Base-by-base conservation (phyloP, 129 eudicot genomes). In the Deinandra increscens region DNA sequence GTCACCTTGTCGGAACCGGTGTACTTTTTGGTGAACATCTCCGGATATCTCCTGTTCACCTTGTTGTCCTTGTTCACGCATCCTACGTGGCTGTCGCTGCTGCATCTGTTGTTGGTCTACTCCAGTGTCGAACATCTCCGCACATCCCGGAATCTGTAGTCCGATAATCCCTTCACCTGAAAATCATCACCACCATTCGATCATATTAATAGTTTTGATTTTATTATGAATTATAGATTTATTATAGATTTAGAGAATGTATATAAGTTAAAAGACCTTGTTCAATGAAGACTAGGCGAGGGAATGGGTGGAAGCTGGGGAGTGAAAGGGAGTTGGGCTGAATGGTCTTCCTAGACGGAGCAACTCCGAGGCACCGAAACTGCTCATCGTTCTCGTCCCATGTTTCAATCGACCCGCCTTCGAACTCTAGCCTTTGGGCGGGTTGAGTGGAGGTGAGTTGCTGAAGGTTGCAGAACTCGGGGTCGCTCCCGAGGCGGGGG, bases 1-100 rank as follows among this genome's bases (percentile, higher is more conserved):
- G 66, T 90, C 91, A 6, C 97, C 95, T 55, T 39, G 70, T 44
- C 80, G 77, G 64, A 91, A 65, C 22, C 95, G 75, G 75, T 80
- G 97, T 6, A 85, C 86, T 60, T 78, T 87, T 71, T 91, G 97
- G 84, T 87, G 88, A 42, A 68, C 79, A 38, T 87, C 97, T 6
- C 14, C 5, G 31, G 67, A 7, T 22, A 10, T 20, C 0, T 34
- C 22, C 11, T n/a, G n/a, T 7, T n/a, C 48, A n/a, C 41, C n/a
- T 45, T 58, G 29, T 29, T 9, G 45, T 48, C 64, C 71, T 36
- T 23, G 75, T 49, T 60, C 55, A 7, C 74, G 50, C 73, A 70
- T 55, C 17, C 62, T 50, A 9, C 80, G 75, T 37, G 78, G 53
- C 1, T 22, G 53, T 49, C 64, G 80, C 37, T 65, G 79, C 7